These are phyloP conservation scores for Ambispora gerdemannii DNA, from an alignment of 192 early-diverging fungal species.

Conservation along the genomic window DNA sequence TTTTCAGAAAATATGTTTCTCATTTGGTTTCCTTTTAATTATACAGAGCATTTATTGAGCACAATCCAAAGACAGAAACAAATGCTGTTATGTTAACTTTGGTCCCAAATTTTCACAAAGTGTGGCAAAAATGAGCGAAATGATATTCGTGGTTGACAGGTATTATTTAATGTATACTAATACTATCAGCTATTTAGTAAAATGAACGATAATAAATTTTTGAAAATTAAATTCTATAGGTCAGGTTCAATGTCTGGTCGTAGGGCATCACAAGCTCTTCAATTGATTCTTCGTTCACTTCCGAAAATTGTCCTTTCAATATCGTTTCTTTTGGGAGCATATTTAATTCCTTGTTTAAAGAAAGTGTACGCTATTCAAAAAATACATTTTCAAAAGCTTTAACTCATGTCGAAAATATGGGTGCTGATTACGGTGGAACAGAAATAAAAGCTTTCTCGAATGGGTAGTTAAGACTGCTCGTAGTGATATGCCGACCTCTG, in stretches of 20 bases:
- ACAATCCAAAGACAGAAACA: conserved; percentile 34
- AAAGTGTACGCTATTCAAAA: conserved; percentile 38
- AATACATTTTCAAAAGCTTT: conserved; percentile 36
- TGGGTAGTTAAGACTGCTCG: conserved; percentile 29
- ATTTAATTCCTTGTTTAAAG: conserved; percentile 39
- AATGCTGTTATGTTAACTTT: conserved; percentile 43
- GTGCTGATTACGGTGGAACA: conserved; percentile 48
- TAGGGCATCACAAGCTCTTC: conserved; percentile 39
- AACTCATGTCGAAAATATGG: conserved; percentile 32
- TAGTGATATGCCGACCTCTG: conserved; percentile 40
- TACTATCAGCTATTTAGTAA: not conserved
- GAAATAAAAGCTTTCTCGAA: conserved; percentile 42
- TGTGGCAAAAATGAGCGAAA: conserved; percentile 30
- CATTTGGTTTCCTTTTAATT: too few species aligned
- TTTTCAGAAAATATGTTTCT: not conserved
- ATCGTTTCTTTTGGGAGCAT: conserved; percentile 47
- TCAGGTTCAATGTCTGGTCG: conserved; percentile 53
- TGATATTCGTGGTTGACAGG: conserved; percentile 46
- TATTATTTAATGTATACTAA: conserved; percentile 7
- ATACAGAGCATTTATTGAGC: conserved; percentile 36
- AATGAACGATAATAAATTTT: not conserved
- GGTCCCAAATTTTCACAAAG: conserved; percentile 38
- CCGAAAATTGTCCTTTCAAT: conserved; percentile 49
- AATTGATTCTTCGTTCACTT: conserved; percentile 48
- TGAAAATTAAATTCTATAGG: conserved; percentile 11